Base-by-base conservation (phyloP, 2,329 filamentous ascomycete species). In the Epichloe uncinata region DNA sequence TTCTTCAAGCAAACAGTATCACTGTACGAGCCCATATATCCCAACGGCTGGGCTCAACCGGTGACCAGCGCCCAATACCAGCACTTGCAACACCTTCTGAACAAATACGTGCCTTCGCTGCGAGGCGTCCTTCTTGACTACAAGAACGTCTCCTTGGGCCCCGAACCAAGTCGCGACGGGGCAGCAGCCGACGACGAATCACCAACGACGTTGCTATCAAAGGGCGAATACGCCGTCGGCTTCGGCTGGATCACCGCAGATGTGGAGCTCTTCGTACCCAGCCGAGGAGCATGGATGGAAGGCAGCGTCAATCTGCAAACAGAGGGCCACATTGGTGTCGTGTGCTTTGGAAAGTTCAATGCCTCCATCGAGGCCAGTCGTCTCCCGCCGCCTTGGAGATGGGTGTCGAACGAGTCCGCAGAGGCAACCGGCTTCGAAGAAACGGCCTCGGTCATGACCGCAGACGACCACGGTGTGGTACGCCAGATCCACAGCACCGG, bases 291-390 rank as follows among this genome's bases (percentile, higher is more conserved):
- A 8, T 81, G 77, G 66, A 77, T 97, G 61, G 83, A 90, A 56
- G 93, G 88, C 11, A 82, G 77, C 57, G 78, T 96, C 50, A 93
- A 91, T 60, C 73, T 96, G 33, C 87, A 95, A 63, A 91, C 85
- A 45, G 87, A 93, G 58, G 88, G 87, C 6, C 88, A 96, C 61
- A 75, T 98, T 6, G 90, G 91, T 18, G 78, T 96, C 3, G 81
- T 94, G 11, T 93, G 88, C 64, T 90, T 88, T 69, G 91, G 91
- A 65, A 80, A 88, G 56, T 97, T 97, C 74, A 95, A 93, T 57
- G 87, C 91, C 1, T 87, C 84, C 42, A 86, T 98, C 52, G 85
- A 91, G 59, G 75, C 83, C 20, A 79, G 78, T 53, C 75, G 87
- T 36, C 72, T 98, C 15, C 93, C 93, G 0, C 66, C 70, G 13